phyloP scores from a whole-genome alignment of 2,329 filamentous ascomycete species.

The Cordyceps cateniannulata region DNA sequence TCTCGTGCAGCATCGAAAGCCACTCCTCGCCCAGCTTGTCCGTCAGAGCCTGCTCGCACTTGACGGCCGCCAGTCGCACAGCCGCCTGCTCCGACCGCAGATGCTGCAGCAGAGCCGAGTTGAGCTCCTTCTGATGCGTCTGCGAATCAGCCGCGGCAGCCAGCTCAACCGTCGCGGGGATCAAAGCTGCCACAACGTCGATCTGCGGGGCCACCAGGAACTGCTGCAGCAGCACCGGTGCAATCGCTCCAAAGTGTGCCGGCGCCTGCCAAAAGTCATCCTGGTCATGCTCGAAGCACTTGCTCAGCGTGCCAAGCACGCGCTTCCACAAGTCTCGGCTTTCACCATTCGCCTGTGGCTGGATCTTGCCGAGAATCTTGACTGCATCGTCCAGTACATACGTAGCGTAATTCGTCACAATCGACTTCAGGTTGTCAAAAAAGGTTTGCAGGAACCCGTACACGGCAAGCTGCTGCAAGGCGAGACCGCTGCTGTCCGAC shows the following conservation, averaged over 20 bases:
- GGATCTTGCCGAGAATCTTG: conserved; percentile 47
- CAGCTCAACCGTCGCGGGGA: conserved; percentile 73
- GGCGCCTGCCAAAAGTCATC: conserved; percentile 96
- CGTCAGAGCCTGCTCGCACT: conserved; percentile 73
- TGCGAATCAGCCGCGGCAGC: conserved; percentile 75
- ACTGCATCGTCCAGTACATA: conserved; percentile 75
- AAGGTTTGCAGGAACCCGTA: conserved; percentile 76
- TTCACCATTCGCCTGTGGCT: conserved; percentile 39
- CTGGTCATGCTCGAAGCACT: conserved; percentile 81
- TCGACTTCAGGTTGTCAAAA: conserved; percentile 82
- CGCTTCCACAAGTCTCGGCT: conserved; percentile 59
- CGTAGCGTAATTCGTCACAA: conserved; percentile 85
- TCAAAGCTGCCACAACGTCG: conserved; percentile 46
- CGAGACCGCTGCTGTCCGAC: conserved; percentile 51
- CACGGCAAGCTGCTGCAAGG: conserved; percentile 64
- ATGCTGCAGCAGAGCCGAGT: conserved; percentile 68
- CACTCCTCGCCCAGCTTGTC: conserved; percentile 85
- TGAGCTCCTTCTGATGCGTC: conserved; percentile 87
- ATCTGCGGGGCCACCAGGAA: conserved; percentile 43
- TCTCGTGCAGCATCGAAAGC: conserved; percentile 85
- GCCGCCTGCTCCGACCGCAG: conserved; percentile 66
- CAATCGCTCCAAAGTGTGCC: conserved; percentile 71
- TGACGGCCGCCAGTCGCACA: conserved; percentile 75
- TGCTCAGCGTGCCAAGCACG: conserved; percentile 64
- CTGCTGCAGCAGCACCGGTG: conserved; percentile 62